These are phyloP conservation scores for Claviceps africana DNA, from an alignment of 2,329 filamentous ascomycete genomes.

Conservation along the genomic window DNA sequence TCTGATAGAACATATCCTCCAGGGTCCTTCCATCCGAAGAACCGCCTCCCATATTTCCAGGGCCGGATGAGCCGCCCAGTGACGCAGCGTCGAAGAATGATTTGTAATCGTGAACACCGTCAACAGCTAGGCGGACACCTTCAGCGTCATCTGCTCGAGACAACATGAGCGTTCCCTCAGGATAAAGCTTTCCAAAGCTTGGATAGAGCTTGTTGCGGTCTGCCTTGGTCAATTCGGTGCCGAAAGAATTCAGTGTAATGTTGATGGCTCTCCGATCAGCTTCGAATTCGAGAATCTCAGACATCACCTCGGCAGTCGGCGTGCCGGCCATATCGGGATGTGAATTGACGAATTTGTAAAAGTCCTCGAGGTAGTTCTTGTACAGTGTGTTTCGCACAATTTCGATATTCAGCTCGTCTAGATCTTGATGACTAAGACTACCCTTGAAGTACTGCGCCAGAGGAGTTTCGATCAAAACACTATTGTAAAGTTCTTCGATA, in stretches of 20 bases:
- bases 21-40: conserved; percentile 74
- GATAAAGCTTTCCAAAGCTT: conserved; percentile 77
- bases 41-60: conserved; percentile 75
- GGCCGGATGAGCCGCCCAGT: conserved; percentile 54
- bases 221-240: conserved; percentile 84
- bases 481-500: conserved; percentile 98
- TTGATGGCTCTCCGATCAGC: conserved; percentile 95
- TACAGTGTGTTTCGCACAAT: conserved; percentile 97
- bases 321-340: conserved; percentile 76
- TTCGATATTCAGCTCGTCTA: conserved; percentile 98
- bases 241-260: conserved; percentile 97
- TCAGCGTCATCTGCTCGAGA: conserved; percentile 90
- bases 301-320: conserved; percentile 88
- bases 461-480: conserved; percentile 90
- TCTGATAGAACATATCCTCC: conserved; percentile 97
- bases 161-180: conserved; percentile 88
- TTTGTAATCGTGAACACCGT: conserved; percentile 89
- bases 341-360: conserved; percentile 85
- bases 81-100: conserved; percentile 87
- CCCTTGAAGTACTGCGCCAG: conserved; percentile 96
- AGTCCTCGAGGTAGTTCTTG: conserved; percentile 99
- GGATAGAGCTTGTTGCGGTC: conserved; percentile 96
- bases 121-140: conserved; percentile 83
- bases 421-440: conserved; percentile 85
- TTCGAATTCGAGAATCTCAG: conserved; percentile 90